These are phyloP conservation scores for Capsicum chinense DNA, from an alignment of 257 asterid genomes.

Conservation along the genomic window DNA sequence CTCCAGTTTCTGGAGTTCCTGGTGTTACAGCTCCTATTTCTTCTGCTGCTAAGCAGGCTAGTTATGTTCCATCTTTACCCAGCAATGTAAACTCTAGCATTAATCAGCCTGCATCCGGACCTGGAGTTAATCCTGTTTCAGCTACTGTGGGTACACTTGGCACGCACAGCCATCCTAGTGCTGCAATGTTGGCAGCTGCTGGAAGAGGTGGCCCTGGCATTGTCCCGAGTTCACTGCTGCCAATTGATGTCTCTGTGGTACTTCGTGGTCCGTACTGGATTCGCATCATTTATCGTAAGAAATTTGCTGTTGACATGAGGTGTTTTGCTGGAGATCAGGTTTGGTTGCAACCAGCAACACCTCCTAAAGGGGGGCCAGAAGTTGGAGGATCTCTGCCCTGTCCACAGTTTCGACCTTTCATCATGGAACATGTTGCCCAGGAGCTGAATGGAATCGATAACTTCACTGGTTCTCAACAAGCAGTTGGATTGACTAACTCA, in stretches of 20 bases:
- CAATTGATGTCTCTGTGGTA: constrained; percentile 98
- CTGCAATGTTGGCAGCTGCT: constrained; percentile 83
- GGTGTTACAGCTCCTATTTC: constrained; percentile 60
- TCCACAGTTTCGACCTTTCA: constrained; percentile 98
- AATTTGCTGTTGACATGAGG: constrained; percentile 98
- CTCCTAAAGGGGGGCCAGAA: constrained; percentile 94
- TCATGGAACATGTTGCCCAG: constrained; percentile 99
- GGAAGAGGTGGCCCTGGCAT: constrained; percentile 98
- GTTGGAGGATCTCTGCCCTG: constrained; percentile 98
- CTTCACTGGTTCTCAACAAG: constrained; percentile 80
- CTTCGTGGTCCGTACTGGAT: constrained; percentile 99
- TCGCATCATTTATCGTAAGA: constrained; percentile 89
- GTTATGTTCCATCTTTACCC: constrained; percentile 56
- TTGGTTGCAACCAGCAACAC: constrained; percentile 99
- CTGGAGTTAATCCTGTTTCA: constrained; percentile 55
- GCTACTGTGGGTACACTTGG: constrained; percentile 59
- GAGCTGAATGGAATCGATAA: constrained; percentile 91
- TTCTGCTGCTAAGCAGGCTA: constrained; percentile 73
- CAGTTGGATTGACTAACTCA: constrained; percentile 66
- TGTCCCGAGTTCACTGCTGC: constrained; percentile 97
- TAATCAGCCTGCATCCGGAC: constrained; percentile 69
- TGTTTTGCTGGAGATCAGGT: constrained; percentile 99
- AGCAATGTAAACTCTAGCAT: constrained; percentile 56
- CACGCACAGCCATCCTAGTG: constrained; percentile 58
- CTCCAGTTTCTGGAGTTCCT: constrained; percentile 89